phyloP scores from a whole-genome alignment of 192 early-diverging fungal genomes.

The Glomus cerebriforme region DNA sequence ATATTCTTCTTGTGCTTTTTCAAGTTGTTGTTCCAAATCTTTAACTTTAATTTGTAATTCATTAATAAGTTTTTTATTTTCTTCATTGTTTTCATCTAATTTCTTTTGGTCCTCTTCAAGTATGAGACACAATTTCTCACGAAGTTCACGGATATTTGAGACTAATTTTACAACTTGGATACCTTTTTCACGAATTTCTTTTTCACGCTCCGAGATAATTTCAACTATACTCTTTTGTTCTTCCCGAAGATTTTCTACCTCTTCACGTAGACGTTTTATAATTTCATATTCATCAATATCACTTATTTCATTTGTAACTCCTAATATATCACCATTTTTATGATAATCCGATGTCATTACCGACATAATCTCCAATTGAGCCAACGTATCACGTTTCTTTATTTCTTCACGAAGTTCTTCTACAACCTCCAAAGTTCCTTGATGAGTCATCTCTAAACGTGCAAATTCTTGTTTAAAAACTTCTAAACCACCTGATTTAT shows the following conservation, averaged over 20 bases:
- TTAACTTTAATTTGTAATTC: neutral
- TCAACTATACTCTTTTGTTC: neutral
- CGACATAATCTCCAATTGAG: constrained; percentile 7
- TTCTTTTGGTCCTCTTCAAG: neutral
- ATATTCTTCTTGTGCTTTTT: constrained; percentile 5
- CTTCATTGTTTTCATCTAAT: neutral
- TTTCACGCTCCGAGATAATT: neutral
- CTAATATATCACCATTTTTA: neutral
- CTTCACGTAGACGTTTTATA: neutral
- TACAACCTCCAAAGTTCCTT: constrained; percentile 18
- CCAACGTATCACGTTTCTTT: constrained; percentile 21
- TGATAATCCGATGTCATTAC: neutral
- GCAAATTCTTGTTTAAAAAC: constrained; percentile 22
- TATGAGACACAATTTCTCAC: neutral
- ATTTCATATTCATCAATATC: constrained; percentile 24
- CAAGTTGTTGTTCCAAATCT: neutral
- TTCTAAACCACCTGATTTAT: constrained; percentile 17
- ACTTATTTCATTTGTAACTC: neutral
- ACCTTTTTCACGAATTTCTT: neutral
- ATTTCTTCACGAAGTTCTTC: constrained; percentile 30
- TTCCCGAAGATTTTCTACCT: constrained; percentile 6
- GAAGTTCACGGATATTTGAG: neutral
- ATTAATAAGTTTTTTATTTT: neutral
- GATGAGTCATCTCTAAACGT: constrained; percentile 21
- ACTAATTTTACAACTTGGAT: neutral